Evolutionary conservation across 805 yeast genomes (phyloP), one percentile per base, ranked within the genome.

Genomic region (Torulaspora delbrueckii): DNA sequence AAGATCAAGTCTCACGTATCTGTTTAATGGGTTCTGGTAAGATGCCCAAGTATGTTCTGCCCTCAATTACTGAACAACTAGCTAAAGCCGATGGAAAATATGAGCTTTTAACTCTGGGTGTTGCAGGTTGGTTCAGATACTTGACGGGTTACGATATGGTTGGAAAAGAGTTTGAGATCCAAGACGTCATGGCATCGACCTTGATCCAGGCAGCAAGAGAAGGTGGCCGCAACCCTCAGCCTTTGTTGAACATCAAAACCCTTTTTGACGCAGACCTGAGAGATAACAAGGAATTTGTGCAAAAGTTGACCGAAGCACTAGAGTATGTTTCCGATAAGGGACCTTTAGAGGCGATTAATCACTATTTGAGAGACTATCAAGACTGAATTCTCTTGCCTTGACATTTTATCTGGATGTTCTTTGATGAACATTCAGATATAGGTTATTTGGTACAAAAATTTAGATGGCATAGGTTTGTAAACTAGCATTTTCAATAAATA

Each of bases 71-170:
- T 12, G 47, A 45, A 39, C 45, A 45, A 37, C 19, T 45, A 23
- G 40, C 39, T 6, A 40, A 16, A 24, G 33, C 40, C 26, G 19
- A 45, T 18, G 35, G 35, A 10, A 39, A 44, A 34, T 44, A 31
- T 27, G 24, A 32, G 14, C 31, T 44, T 8, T 25, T 44, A 38
- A 26, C 44, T n/a, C 18, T 44, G 13, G 27, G 47, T 26, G 44
- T 44, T 10, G 47, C 47, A n/a, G 47, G 47, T 4, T 44, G 47
- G 47, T 44, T 44, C 44, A 44, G 47, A n/a, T 44, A 44, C 26
- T 33, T 44, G 44, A 44, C 39, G 16, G 47, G 47, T 31, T 24
- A 39, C 10, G 39, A 39, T 24, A 44, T 44, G 47, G 31, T 23
- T 4, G 47, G 47, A 2, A 23, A 32, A 22, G 14, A 23, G 18